Base-by-base conservation (phyloP, 768 basidiomycete species). In the Pilatotrama ljubarskyi region DNA sequence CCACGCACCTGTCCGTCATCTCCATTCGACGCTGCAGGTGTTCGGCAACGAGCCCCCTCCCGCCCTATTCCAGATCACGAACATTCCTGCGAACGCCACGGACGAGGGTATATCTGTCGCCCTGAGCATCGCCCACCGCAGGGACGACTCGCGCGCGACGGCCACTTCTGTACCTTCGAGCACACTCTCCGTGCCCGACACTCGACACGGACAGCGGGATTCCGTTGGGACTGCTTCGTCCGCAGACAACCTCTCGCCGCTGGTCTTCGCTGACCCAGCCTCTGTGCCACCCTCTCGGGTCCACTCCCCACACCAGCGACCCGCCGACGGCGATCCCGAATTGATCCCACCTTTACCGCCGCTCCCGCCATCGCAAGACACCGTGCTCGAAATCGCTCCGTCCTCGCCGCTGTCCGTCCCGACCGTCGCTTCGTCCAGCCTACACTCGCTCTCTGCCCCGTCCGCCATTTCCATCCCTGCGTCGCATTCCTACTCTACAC, bases 1-100 rank as follows among this genome's bases (percentile, higher is more conserved):
- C 25, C 13, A 35, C 46, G 51, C 49, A 26, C 22, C 36, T 44
- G 20, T 22, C 11, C 43, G n/a, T 24, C n/a, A 18, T 36, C 29
- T 32, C 35, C 49, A 50, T 50, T 35, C n/a, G 17, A 26, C 38
- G 40, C 22, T 25, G 18, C 64, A 84, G 82, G 61, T 83, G 20
- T 82, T 84, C 54, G 82, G 82, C 18, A 75, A 76, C 55, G 79
- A 82, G 47, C 79, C 80, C 14, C 80, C 82, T 11, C 63, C 71
- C 9, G 75, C 78, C 22, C 63, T 81, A 36, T 75, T 80, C 64
- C 75, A 74, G 43, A 71, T 74, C 52, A 64, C 71, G 14, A 72
- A 71, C 40, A 56, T 65, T 24, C 56, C 55, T 36, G 64, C 65
- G 24, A 59, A 63, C 44, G 64, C 65, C 41, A 50, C 66, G 14